phyloP scores from a whole-genome alignment of 2,329 filamentous ascomycete genomes.

The Hypomyces perniciosus region DNA sequence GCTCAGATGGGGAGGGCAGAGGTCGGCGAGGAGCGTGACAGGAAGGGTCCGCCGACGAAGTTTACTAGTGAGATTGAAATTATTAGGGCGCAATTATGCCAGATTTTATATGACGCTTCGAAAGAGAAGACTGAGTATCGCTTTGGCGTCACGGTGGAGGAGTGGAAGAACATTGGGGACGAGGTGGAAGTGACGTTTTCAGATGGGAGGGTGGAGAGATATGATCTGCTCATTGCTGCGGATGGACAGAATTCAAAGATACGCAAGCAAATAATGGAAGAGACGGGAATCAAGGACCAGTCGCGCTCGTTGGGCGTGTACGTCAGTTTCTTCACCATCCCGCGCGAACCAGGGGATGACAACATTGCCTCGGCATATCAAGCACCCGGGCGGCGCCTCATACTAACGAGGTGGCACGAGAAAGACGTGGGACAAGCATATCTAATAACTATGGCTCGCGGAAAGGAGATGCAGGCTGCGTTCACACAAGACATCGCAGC shows the following conservation, averaged over 20 bases:
- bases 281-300: constrained; percentile 5
- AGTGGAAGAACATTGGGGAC: constrained; percentile 17
- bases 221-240: constrained; percentile 16
- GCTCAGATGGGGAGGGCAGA: constrained; percentile 29
- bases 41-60: constrained; percentile 15
- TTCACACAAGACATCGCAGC: constrained; percentile 17
- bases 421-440: constrained; percentile 21
- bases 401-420: constrained; percentile 25
- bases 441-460: constrained; percentile 19
- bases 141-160: constrained; percentile 25
- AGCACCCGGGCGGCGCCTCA: constrained; percentile 28
- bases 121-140: constrained; percentile 22
- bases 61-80: constrained; percentile 49
- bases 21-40: background rate
- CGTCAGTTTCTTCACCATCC: constrained; percentile 34
- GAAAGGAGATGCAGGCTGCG: constrained; percentile 18
- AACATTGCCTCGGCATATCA: constrained; percentile 24
- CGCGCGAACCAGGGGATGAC: constrained; percentile 16
- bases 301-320: constrained; percentile 18
- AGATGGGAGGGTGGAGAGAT: constrained; percentile 12
- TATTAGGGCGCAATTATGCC: constrained; percentile 46
- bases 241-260: constrained; percentile 16
- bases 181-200: constrained; percentile 13
- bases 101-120: constrained; percentile 34
- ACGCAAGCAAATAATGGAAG: constrained; percentile 10